Conservation (phyloP, 2,329 filamentous ascomycete species). For the Fusarium burgessii region DNA sequence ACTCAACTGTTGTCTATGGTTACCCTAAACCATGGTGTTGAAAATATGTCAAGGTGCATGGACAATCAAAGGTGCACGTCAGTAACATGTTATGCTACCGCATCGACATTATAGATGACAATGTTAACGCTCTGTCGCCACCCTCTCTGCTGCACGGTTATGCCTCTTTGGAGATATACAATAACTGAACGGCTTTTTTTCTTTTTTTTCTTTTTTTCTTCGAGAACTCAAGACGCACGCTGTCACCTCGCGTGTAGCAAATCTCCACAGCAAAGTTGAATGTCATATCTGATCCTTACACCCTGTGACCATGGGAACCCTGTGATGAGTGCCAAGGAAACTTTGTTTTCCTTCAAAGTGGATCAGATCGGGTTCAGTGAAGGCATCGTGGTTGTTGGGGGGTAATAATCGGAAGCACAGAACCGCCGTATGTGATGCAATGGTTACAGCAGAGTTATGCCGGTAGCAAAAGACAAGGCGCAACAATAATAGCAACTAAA, state of each 20-base stretch:
- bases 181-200: conserved; percentile 26
- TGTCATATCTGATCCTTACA: not conserved
- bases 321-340: conserved; percentile 32
- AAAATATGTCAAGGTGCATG: too few species aligned
- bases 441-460: conserved; percentile 8
- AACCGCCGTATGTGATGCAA: conserved; percentile 26
- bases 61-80: too few species aligned
- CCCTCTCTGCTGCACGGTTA: conserved; percentile 1
- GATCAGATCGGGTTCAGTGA: conserved; percentile 3
- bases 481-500: not conserved
- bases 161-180: not conserved
- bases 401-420: conserved; percentile 4
- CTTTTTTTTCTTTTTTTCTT: not conserved
- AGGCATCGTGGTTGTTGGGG: not conserved
- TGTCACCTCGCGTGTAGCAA: not conserved
- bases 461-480: conserved; percentile 13
- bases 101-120: too few species aligned
- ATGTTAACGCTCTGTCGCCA: too few species aligned
- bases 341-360: conserved; percentile 2
- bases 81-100: too few species aligned
- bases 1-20: not conserved
- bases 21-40: conserved; percentile 25
- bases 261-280: conserved; percentile 12
- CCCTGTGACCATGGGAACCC: not conserved
- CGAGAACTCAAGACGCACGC: not conserved